Percentiles rank a stretch among this genome's conserved stretches.
Evolutionary conservation across 179 eudicot species (phyloP).

Genomic region (Nepenthes alata): DNA sequence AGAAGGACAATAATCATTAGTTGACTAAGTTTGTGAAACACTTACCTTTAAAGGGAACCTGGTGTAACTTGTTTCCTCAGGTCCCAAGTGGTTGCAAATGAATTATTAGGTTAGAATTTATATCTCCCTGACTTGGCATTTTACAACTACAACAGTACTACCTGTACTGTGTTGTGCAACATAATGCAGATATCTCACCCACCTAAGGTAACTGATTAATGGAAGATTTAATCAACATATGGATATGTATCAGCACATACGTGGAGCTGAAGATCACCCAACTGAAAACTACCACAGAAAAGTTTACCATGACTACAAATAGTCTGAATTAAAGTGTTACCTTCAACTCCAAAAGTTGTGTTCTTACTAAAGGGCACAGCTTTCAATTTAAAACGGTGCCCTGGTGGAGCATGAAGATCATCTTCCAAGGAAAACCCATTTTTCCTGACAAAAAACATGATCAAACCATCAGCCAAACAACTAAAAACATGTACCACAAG

Average conservation of each 20-base stretch:
- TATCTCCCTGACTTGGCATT: too few relatives aligned
- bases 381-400: slow-evolving; percentile 61
- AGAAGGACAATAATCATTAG: neutral
- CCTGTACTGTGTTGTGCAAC: neutral
- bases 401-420: slow-evolving; percentile 67
- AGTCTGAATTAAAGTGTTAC: slow-evolving; percentile 22
- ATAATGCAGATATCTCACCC: neutral
- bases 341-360: slow-evolving; percentile 85
- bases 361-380: slow-evolving; percentile 96
- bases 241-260: neutral
- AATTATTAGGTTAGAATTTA: too few relatives aligned
- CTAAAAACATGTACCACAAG: too few relatives aligned
- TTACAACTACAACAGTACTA: too few relatives aligned
- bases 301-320: neutral
- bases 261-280: neutral
- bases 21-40: neutral
- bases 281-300: neutral
- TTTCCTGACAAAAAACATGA: slow-evolving; percentile 39
- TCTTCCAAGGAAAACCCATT: slow-evolving; percentile 88
- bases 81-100: too few relatives aligned
- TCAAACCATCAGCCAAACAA: slow-evolving; percentile 1
- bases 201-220: neutral
- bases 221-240: neutral
- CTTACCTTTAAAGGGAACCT: neutral
- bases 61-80: too few relatives aligned